These are phyloP conservation scores for Tothia fuscella DNA, from an alignment of 2,329 filamentous ascomycete genomes.

Conservation along the genomic window DNA sequence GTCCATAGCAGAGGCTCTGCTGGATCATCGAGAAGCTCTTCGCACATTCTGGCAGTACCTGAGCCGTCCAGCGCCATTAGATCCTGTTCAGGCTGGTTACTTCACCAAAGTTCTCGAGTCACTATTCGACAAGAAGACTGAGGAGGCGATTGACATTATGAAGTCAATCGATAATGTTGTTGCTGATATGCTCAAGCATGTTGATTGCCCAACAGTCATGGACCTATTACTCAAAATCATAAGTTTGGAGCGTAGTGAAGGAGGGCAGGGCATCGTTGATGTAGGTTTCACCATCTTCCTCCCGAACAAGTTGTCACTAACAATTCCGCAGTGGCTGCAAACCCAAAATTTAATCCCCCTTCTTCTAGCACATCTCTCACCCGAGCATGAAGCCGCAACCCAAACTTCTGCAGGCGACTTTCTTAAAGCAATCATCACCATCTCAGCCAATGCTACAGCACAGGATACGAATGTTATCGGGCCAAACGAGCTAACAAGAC, in stretches of 20 bases:
- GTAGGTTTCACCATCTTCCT: constrained; percentile 38
- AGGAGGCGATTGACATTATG: constrained; percentile 88
- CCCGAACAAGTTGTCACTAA: constrained; percentile 7
- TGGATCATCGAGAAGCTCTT: constrained; percentile 69
- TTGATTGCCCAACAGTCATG: constrained; percentile 98
- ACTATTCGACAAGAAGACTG: constrained; percentile 94
- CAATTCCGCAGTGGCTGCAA: constrained; percentile 66
- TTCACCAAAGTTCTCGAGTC: constrained; percentile 98
- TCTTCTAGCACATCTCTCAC: constrained; percentile 74
- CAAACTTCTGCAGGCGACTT: constrained; percentile 97
- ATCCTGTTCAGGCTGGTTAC: constrained; percentile 89
- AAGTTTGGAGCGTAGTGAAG: constrained; percentile 83
- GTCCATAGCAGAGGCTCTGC: constrained; percentile 87
- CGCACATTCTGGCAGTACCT: constrained; percentile 87
- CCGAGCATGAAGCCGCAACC: constrained; percentile 75
- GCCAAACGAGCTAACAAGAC: constrained; percentile 88
- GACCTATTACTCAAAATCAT: constrained; percentile 94
- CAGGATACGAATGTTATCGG: constrained; percentile 99
- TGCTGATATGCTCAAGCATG: constrained; percentile 75
- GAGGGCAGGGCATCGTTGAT: constrained; percentile 85
- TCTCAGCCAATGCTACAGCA: constrained; percentile 94
- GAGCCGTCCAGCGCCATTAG: constrained; percentile 69
- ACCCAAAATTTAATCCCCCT: constrained; percentile 77
- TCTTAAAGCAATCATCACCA: constrained; percentile 96
- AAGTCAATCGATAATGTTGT: constrained; percentile 74